These are phyloP conservation scores for Neofusicoccum cordaticola DNA, from an alignment of 2,329 filamentous ascomycete species.

Conservation along the genomic window DNA sequence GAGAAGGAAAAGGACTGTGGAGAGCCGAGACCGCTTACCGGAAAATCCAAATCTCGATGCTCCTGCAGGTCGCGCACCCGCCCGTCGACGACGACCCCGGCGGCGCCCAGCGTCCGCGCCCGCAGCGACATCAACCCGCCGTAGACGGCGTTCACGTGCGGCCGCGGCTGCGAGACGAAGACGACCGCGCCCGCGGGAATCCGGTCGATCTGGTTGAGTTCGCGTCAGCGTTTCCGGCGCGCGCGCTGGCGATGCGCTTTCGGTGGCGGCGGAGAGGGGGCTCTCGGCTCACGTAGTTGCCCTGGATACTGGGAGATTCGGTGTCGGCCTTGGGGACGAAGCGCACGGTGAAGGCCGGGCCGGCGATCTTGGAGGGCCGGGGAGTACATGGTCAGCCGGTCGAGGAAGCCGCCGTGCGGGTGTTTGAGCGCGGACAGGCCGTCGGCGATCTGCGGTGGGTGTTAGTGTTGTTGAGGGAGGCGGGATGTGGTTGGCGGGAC, in stretches of 20 bases:
- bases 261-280: background rate
- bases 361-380: constrained; percentile 39
- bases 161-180: constrained; percentile 50
- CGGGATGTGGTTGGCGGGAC: too few relatives aligned
- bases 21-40: too few relatives aligned
- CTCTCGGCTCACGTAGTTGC: constrained; percentile 45
- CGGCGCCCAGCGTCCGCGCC: too few relatives aligned
- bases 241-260: too few relatives aligned
- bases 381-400: constrained; percentile 55
- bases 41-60: too few relatives aligned
- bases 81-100: too few relatives aligned
- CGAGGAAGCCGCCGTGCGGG: constrained; percentile 46
- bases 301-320: constrained; percentile 42
- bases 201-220: background rate
- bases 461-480: too few relatives aligned
- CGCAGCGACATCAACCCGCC: constrained; percentile 21
- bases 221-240: background rate
- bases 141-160: constrained; percentile 52
- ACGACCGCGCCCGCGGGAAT: background rate
- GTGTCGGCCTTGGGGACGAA: constrained; percentile 50
- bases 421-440: too few relatives aligned
- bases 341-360: constrained; percentile 55
- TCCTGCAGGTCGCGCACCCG: too few relatives aligned
- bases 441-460: too few relatives aligned
- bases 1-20: too few relatives aligned